phyloP scores from a whole-genome alignment of 2,329 filamentous ascomycete genomes.

The Ophiocordyceps camponoti-saundersi region DNA sequence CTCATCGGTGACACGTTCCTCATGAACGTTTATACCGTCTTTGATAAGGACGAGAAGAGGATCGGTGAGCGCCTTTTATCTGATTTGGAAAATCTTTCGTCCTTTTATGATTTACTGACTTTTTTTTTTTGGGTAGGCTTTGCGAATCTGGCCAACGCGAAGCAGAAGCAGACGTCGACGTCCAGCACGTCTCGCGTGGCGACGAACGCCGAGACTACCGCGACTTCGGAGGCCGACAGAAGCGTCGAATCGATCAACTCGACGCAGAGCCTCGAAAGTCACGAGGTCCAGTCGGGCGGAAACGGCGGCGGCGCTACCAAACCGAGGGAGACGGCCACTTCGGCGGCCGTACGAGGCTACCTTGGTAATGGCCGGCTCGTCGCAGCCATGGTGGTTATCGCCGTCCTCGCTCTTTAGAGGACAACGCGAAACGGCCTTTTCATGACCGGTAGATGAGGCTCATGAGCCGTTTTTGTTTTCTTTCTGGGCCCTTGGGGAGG shows the following conservation, averaged over 20 bases:
- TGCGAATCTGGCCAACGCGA: conserved; percentile 3
- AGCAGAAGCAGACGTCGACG: not conserved
- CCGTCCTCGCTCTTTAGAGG: not conserved
- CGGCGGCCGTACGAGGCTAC: not conserved
- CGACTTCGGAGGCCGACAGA: not conserved
- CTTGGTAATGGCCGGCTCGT: not conserved
- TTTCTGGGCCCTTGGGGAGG: not conserved
- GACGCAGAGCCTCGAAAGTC: not conserved
- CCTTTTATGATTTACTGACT: not conserved
- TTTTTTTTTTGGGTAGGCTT: not conserved
- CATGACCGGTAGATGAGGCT: not conserved
- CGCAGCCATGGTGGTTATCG: not conserved
- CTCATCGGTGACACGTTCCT: conserved; percentile 74
- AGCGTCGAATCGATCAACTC: not conserved
- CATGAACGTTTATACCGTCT: conserved; percentile 79
- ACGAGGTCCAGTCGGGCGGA: not conserved
- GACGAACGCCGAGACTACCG: not conserved
- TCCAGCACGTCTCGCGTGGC: not conserved
- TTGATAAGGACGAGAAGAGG: conserved; percentile 53
- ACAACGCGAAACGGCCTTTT: too few species aligned
- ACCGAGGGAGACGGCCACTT: not conserved
- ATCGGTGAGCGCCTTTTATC: conserved; percentile 32
- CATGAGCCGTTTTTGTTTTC: not conserved
- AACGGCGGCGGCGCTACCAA: not conserved
- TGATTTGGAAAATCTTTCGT: too few species aligned